Base-by-base conservation (phyloP, 371 early-diverging fungal genomes). In the Mucor ambiguus region DNA sequence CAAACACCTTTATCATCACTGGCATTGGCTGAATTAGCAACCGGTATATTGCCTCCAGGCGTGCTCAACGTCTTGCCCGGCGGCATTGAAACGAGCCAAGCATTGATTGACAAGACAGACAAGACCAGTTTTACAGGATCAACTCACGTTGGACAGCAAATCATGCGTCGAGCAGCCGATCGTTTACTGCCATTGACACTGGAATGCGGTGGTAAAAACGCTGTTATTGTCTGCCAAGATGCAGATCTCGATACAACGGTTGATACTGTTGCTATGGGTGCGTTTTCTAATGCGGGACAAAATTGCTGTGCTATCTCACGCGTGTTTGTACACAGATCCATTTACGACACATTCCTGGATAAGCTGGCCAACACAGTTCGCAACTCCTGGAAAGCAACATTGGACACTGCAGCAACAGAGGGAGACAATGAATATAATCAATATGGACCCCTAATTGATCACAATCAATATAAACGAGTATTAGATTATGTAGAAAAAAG, bases 151-250 rank as follows among this genome's bases (percentile, higher is more conserved):
- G 93, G 96, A 22, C 89, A 92, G 63, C 77, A 80, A 29, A 88
- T 96, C 66, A 84, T 91, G 79, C 79, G 80, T 12, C 80, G 82
- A 5, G 85, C 90, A n/a, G 87, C 93, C 2, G 80, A 79, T 29
- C 78, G 79, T 29, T 80, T 94, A 37, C 88, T 87, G 57, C 75
- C 85, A 1, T 76, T 91, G 20, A 85, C 91, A 1, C 83, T 96
- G 20, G 96, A 96, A 76, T 89, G 96, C 28, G 96, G 96, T 57
- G 97, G 97, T 41, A 96, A 96, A 78, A 90, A 89, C 59, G 90
- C 95, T 0, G 85, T 87, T 28, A 89, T 95, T 62, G 89, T 96
- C 1, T 88, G 88, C 71, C 80, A 81, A 3, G 95, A 93, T 72
- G 93, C 92, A 5, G 90, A 96, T 67, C 55, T 95, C 28, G 85